Conservation (phyloP, 805 yeast genomes). For the Nakazawaea molendinolei region DNA sequence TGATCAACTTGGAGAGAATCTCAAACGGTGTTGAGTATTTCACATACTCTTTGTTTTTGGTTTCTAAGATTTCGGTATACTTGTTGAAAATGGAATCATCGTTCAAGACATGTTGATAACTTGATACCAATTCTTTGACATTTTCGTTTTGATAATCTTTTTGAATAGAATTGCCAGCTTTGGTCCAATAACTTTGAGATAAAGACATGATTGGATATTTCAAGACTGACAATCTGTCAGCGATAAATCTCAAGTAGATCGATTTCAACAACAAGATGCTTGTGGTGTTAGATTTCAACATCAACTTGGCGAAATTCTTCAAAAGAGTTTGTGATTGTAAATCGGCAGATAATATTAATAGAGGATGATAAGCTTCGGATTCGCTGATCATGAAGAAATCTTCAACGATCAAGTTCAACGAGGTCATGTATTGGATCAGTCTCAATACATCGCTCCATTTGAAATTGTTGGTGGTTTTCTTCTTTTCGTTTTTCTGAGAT, state of each 20-base stretch:
- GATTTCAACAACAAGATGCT: conserved; percentile 2
- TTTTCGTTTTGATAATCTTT: not conserved
- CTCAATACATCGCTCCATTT: conserved; percentile 7
- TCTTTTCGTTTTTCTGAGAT: conserved; percentile 1
- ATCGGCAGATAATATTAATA: conserved; percentile 4
- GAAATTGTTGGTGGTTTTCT: not conserved
- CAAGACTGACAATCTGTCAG: not conserved
- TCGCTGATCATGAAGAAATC: conserved; percentile 3
- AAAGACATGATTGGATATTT: not conserved
- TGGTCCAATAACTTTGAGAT: conserved; percentile 3
- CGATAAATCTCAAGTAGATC: conserved; percentile 7
- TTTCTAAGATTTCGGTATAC: not conserved
- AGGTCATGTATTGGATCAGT: not conserved
- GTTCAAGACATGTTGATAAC: not conserved
- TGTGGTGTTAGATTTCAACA: not conserved
- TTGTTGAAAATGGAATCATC: conserved; percentile 2
- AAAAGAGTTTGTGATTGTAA: not conserved
- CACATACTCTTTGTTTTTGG: not conserved
- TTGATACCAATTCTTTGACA: not conserved
- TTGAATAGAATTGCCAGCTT: not conserved
- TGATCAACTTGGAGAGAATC: conserved; percentile 3
- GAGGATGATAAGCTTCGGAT: conserved; percentile 5
- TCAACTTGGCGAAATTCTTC: conserved; percentile 1
- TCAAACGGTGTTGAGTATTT: conserved; percentile 8
- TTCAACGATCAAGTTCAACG: conserved; percentile 2